phyloP scores from a whole-genome alignment of 2,329 filamentous ascomycete species.

The Penicillium psychrosexuale region DNA sequence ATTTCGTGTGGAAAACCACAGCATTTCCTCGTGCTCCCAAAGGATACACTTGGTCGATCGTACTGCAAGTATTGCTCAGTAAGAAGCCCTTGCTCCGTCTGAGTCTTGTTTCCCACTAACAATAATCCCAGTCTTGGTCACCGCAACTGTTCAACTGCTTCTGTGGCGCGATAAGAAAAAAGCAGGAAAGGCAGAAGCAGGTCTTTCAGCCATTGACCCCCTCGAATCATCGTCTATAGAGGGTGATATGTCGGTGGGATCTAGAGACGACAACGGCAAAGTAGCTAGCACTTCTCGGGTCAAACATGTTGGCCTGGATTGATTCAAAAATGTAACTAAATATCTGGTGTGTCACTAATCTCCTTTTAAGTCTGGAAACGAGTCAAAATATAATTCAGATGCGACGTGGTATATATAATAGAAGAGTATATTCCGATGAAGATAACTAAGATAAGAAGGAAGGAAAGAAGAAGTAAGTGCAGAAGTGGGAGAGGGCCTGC shows the following conservation, averaged over 20 bases:
- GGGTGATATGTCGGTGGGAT: not conserved
- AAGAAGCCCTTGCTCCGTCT: slow-evolving; percentile 1
- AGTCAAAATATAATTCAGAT: too few species aligned
- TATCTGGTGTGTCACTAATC: too few species aligned
- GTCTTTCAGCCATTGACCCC: not conserved
- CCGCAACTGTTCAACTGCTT: not conserved
- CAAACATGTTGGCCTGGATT: not conserved
- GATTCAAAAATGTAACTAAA: too few species aligned
- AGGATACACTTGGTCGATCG: slow-evolving; percentile 39
- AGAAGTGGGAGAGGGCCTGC: too few species aligned
- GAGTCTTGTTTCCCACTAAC: not conserved
- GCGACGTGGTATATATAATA: too few species aligned
- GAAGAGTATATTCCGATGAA: too few species aligned
- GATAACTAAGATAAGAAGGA: too few species aligned
- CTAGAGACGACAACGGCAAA: not conserved
- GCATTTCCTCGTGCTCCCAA: slow-evolving; percentile 39
- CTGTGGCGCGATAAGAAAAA: slow-evolving; percentile 4
- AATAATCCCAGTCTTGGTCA: not conserved
- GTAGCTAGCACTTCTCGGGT: not conserved
- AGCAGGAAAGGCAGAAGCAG: not conserved
- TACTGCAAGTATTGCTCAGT: slow-evolving; percentile 37
- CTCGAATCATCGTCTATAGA: not conserved
- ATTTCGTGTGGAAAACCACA: slow-evolving; percentile 45
- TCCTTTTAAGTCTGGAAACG: too few species aligned
- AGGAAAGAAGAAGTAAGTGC: too few species aligned